phyloP scores from a whole-genome alignment of 441 rosid species.

The Raphanus hybrid region DNA sequence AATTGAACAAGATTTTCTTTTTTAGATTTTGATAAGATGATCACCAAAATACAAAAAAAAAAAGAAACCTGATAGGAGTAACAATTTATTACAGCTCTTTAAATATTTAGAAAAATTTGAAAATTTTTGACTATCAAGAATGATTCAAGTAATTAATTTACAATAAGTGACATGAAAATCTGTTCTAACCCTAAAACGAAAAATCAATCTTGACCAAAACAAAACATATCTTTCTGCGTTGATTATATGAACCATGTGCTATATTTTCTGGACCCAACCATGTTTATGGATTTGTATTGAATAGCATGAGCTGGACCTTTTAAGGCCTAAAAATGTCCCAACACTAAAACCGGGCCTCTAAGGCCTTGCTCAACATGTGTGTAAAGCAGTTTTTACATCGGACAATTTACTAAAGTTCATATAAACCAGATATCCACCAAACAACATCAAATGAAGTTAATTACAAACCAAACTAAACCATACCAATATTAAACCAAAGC shows the following conservation, averaged over 20 bases:
- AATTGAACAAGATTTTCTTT: slow-evolving; percentile 27
- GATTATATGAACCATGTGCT: not conserved
- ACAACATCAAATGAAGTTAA: not conserved
- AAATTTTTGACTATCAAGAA: not conserved
- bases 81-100: not conserved
- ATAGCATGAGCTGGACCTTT: not conserved
- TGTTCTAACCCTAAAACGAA: too few species aligned
- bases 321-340: not conserved
- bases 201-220: not conserved
- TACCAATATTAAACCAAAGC: not conserved
- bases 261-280: not conserved
- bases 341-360: not conserved
- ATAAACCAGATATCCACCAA: not conserved
- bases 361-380: slow-evolving; percentile 2
- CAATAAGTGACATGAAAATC: not conserved
- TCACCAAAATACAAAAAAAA: not conserved
- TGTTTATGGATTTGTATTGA: not conserved
- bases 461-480: not conserved
- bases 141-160: not conserved
- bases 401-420: too few species aligned
- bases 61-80: not conserved
- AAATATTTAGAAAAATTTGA: not conserved
- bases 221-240: not conserved
- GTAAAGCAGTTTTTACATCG: not conserved
- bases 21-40: not conserved